These are phyloP conservation scores for Fonsecaea monophora DNA, from an alignment of 2,329 filamentous ascomycete species.

Conservation along the genomic window DNA sequence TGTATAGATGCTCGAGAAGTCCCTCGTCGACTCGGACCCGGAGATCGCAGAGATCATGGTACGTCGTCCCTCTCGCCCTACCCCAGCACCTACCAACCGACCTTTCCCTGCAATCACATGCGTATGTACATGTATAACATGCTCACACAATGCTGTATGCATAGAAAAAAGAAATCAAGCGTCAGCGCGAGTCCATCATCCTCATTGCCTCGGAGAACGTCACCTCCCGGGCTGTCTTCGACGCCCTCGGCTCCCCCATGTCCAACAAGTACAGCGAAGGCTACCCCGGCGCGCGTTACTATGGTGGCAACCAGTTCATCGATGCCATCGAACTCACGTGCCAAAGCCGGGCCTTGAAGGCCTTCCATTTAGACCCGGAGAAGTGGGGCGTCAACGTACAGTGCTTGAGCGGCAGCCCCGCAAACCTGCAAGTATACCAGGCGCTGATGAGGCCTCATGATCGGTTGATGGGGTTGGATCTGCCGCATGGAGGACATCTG, in stretches of 20 bases:
- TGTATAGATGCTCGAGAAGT: constrained; percentile 88
- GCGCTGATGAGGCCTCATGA: constrained; percentile 96
- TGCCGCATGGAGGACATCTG: constrained; percentile 92
- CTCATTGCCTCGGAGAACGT: constrained; percentile 96
- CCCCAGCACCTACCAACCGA: not conserved
- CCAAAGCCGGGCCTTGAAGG: constrained; percentile 85
- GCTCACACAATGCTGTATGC: constrained; percentile 1
- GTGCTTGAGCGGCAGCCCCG: constrained; percentile 77
- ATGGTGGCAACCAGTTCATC: constrained; percentile 96
- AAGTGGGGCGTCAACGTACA: constrained; percentile 99
- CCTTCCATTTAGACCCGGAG: constrained; percentile 80
- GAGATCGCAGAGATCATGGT: constrained; percentile 98
- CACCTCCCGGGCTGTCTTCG: constrained; percentile 88
- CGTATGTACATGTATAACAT: not conserved
- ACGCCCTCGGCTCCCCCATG: constrained; percentile 92
- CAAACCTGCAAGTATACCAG: constrained; percentile 85
- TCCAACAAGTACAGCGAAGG: constrained; percentile 99
- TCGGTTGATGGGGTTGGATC: constrained; percentile 93
- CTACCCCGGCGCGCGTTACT: constrained; percentile 94
- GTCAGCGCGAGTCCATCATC: constrained; percentile 99
- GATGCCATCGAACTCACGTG: constrained; percentile 88
- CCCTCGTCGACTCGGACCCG: constrained; percentile 86
- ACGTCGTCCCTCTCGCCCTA: constrained; percentile 46
- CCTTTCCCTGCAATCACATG: not conserved
- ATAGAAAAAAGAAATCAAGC: constrained; percentile 77